Evolutionary conservation across 2,329 filamentous ascomycete genomes (phyloP), one percentile per base, ranked within the genome.

Genomic region (Ceratocystis alfenasii): DNA sequence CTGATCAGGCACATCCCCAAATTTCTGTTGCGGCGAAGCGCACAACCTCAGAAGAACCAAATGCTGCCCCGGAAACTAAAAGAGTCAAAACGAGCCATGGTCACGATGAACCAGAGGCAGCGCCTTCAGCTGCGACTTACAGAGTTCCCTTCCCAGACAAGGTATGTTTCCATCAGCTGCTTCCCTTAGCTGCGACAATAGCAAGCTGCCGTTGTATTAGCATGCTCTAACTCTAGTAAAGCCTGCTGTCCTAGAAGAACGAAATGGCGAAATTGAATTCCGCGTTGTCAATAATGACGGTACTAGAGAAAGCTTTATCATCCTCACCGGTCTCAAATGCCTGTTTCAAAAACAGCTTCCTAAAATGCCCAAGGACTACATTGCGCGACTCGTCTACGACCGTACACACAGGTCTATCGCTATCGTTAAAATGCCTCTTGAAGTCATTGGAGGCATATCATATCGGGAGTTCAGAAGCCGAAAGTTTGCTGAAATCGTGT

Each of bases 321-420:
- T 99, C 71, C 81, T 99, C 67, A 96, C 93, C 0, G 94, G 94
- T 15, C 80, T 99, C 65, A 99, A 97, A 74, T 96, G 92, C 73
- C 95, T 99, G 70, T 97, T 99, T 72, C 94, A 99, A 74, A 97
- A 97, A 72, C 94, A 99, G 74, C 81, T 99, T 5, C 94, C 94
- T 0, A 97, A 97, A 76, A 99, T 99, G 94, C 94, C 94, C 15
- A 96, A 97, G 76, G 94, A 97, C 73, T 99, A 99, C 75, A 97
- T 99, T 71, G 94, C 94, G 3, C 89, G 94, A 48, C 84, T 99
- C 6, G 94, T 99, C 67, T 99, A 99, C 77, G 94, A 99, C 76
- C 87, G 94, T 64, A 96, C 93, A 5, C 94, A 99, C 78, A 75
- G 97, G 68, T 96, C 90, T 48, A 96, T 99, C 71, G 94, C 94